Percentiles rank a stretch among this genome's conserved stretches.
These are phyloP conservation scores for Phaeosphaeria sp. DNA, from an alignment of 2,329 filamentous ascomycete species.

Conservation along the genomic window DNA sequence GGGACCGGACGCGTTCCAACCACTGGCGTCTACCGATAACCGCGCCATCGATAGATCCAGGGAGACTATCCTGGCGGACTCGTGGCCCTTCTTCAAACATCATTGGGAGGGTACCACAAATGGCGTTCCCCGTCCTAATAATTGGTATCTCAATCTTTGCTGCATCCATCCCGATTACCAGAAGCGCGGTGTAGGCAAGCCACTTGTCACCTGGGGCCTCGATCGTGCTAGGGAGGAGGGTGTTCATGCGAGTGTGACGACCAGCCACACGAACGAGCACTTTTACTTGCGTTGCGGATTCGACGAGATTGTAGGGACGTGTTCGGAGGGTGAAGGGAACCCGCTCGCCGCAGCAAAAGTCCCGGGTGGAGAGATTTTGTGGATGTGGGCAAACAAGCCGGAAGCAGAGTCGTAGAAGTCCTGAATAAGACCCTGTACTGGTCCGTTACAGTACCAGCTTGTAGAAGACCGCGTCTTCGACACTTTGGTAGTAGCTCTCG, in stretches of 20 bases:
- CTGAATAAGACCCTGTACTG: no score
- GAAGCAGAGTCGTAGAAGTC: not conserved
- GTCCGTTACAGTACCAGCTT: constrained; percentile 36
- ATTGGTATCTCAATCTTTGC: constrained; percentile 50
- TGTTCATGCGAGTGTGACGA: constrained; percentile 50
- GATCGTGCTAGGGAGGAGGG: constrained; percentile 45
- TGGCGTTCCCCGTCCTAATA: constrained; percentile 31
- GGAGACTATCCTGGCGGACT: constrained; percentile 15
- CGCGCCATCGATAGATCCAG: constrained; percentile 29
- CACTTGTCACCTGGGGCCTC: constrained; percentile 53
- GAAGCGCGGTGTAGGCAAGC: constrained; percentile 45
- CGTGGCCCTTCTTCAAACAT: constrained; percentile 20
- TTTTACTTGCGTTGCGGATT: constrained; percentile 52
- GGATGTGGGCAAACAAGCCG: constrained; percentile 28
- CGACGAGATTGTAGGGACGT: constrained; percentile 39
- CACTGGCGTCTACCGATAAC: constrained; percentile 17
- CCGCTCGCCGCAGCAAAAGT: constrained; percentile 30
- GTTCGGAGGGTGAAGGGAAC: constrained; percentile 42
- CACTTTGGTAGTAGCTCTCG: constrained; percentile 62
- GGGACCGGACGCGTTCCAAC: constrained; percentile 9
- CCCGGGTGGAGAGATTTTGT: constrained; percentile 42
- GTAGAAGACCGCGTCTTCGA: constrained; percentile 62
- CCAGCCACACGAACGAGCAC: constrained; percentile 47
- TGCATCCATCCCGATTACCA: constrained; percentile 52
- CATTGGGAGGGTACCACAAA: constrained; percentile 17